These are phyloP conservation scores for Aspergillus campestris DNA, from an alignment of 495 filamentous ascomycete genomes.

Conservation along the genomic window DNA sequence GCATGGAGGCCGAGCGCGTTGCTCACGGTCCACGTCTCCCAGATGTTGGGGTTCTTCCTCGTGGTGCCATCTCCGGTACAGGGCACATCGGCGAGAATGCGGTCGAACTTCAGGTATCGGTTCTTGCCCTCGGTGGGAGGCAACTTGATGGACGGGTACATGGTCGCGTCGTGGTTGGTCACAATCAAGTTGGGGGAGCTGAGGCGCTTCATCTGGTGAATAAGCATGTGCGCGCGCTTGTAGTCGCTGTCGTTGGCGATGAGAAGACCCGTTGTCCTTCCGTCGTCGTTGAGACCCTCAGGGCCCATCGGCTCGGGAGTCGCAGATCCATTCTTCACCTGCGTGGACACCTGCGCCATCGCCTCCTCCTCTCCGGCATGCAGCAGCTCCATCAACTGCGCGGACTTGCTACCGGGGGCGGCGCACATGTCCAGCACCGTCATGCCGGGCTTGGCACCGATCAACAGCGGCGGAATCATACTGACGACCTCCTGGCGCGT, in stretches of 20 bases:
- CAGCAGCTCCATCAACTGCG: conserved; percentile 89
- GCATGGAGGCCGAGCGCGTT: conserved; percentile 77
- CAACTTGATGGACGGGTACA: conserved; percentile 85
- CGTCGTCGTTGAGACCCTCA: conserved; percentile 62
- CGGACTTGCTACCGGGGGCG: conserved; percentile 92
- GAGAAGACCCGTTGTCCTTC: conserved; percentile 79
- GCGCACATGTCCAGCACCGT: conserved; percentile 91
- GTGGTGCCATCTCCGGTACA: conserved; percentile 92
- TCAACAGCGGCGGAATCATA: conserved; percentile 95
- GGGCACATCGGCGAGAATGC: conserved; percentile 92
- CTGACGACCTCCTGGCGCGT: conserved; percentile 93
- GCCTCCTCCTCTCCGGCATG: conserved; percentile 84
- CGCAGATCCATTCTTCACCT: conserved; percentile 42
- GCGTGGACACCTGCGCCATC: conserved; percentile 50
- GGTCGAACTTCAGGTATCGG: conserved; percentile 89
- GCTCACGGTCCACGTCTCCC: conserved; percentile 85
- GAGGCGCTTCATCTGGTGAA: conserved; percentile 93
- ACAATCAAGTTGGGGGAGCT: conserved; percentile 96
- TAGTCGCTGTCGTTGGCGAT: conserved; percentile 96
- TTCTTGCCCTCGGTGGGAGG: conserved; percentile 45
- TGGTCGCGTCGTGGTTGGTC: conserved; percentile 94
- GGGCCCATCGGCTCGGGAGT: conserved; percentile 38
- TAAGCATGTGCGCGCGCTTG: conserved; percentile 89
- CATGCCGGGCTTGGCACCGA: conserved; percentile 88
- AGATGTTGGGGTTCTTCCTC: conserved; percentile 84